Percentiles rank a stretch among this genome's conserved stretches.
Conservation (phyloP, 441 rosid species). For the Syzygium malaccense region DNA sequence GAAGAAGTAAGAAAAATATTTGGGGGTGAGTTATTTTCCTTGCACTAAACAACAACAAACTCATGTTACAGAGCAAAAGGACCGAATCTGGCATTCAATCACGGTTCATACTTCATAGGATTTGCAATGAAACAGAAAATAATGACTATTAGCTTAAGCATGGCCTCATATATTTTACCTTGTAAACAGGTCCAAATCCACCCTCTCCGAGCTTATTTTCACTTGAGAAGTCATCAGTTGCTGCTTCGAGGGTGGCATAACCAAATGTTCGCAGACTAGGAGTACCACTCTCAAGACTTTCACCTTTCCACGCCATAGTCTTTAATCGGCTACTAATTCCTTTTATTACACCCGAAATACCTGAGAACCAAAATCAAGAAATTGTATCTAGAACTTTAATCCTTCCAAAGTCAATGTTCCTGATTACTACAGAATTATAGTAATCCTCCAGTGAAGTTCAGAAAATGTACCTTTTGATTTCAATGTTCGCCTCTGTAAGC, state of each 20-base stretch:
- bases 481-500: conserved; percentile 10
- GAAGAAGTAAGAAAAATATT: not conserved
- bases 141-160: not conserved
- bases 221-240: conserved; percentile 21
- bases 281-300: conserved; percentile 5
- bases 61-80: not conserved
- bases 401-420: not conserved
- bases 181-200: conserved; percentile 29
- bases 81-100: not conserved
- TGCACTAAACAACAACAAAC: too few species aligned
- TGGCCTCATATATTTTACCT: conserved; percentile 6
- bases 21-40: not conserved
- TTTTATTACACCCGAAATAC: not conserved
- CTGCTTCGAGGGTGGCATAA: conserved; percentile 15
- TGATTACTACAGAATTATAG: not conserved
- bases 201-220: conserved; percentile 14
- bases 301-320: not conserved
- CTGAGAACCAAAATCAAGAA: conserved; percentile 2
- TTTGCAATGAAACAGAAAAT: not conserved
- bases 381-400: not conserved
- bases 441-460: not conserved
- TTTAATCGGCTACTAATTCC: not conserved
- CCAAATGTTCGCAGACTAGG: conserved; percentile 23
- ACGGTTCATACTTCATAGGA: not conserved
- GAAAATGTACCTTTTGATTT: not conserved